These are phyloP conservation scores for Debaryomyces maramus DNA, from an alignment of 805 yeast species.

Conservation along the genomic window DNA sequence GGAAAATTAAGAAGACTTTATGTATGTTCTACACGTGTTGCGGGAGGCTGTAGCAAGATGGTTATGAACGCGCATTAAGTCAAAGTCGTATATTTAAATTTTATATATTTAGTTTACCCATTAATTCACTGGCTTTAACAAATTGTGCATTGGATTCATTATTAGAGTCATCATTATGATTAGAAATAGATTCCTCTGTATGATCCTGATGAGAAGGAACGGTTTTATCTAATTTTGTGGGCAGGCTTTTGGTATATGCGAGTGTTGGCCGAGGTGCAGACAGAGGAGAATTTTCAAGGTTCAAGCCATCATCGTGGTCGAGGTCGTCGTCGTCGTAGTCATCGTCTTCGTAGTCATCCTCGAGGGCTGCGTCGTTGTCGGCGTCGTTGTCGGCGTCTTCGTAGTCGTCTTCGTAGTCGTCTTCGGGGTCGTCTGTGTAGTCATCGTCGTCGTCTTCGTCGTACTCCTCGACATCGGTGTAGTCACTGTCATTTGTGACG, in stretches of 20 bases:
- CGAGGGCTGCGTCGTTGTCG: conserved; percentile 18
- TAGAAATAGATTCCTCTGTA: not conserved
- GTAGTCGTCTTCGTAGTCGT: conserved; percentile 31
- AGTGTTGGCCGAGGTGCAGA: too few species aligned
- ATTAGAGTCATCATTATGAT: not conserved
- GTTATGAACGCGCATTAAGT: too few species aligned
- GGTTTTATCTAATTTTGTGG: not conserved
- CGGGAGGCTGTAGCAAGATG: too few species aligned
- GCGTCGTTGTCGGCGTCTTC: conserved; percentile 26
- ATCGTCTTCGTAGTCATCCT: conserved; percentile 14
- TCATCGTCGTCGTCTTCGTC: conserved; percentile 28
- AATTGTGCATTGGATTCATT: conserved; percentile 1
- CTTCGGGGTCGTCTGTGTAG: conserved; percentile 22
- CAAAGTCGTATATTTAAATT: too few species aligned
- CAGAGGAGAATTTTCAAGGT: not conserved
- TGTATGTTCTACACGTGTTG: too few species aligned
- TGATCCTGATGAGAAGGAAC: not conserved
- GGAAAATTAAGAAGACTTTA: too few species aligned
- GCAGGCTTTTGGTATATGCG: too few species aligned
- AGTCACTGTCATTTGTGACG: conserved; percentile 13
- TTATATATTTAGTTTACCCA: not conserved
- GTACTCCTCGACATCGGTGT: conserved; percentile 15
- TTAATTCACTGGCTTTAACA: conserved; percentile 12
- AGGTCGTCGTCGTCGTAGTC: conserved; percentile 15
- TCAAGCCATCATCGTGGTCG: conserved; percentile 13